phyloP scores from a whole-genome alignment of 2,329 filamentous ascomycete genomes.

The Diaporthe helianthi region DNA sequence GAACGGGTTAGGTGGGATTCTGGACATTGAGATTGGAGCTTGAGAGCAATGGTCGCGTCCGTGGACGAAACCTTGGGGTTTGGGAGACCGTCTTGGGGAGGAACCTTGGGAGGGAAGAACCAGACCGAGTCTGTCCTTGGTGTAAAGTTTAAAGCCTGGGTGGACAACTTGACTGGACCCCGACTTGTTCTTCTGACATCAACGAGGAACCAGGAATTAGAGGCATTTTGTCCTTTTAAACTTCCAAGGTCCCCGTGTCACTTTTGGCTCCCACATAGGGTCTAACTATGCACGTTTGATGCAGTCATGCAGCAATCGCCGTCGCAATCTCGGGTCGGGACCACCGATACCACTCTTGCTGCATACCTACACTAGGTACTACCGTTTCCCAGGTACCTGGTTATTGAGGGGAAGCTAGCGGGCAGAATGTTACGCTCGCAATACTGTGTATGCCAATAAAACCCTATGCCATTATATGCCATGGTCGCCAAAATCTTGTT shows the following conservation, averaged over 20 bases:
- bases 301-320: background rate
- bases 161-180: background rate
- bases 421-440: conserved; percentile 4
- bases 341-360: background rate
- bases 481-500: conserved; percentile 2
- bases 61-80: background rate
- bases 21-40: background rate
- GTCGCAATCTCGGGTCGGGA: conserved; percentile 12
- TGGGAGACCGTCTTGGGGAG: background rate
- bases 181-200: background rate
- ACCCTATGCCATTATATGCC: too few species aligned
- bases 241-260: too few species aligned
- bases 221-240: background rate
- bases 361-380: too few species aligned
- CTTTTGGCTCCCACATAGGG: background rate
- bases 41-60: conserved; percentile 6
- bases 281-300: too few species aligned
- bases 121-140: background rate
- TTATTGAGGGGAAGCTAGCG: background rate
- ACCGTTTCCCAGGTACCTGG: too few species aligned
- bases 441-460: background rate
- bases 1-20: conserved; percentile 16
- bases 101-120: background rate
- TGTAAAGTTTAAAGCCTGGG: conserved; percentile 7
- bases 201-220: background rate